Conservation (phyloP, 306 rosid genomes). For the Alnus glutinosa region DNA sequence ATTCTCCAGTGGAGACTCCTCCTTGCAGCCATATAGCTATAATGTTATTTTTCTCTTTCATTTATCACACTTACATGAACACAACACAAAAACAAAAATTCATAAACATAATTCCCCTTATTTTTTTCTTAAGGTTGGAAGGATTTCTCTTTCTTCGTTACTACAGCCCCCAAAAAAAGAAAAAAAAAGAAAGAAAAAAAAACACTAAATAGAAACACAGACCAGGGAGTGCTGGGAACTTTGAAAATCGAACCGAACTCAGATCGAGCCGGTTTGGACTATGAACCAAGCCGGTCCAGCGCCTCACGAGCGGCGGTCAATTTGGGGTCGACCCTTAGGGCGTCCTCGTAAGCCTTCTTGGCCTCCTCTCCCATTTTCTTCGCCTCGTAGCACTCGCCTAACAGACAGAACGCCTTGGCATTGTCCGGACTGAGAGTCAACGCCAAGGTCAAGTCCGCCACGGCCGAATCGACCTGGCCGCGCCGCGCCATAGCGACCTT, state of each 20-base stretch:
- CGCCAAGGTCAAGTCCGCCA: constrained; percentile 58
- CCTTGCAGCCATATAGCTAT: too few species aligned
- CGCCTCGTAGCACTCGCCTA: constrained; percentile 75
- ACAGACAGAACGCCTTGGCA: constrained; percentile 50
- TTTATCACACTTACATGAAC: too few species aligned
- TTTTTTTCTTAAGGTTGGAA: too few species aligned
- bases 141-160: too few species aligned
- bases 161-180: too few species aligned
- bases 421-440: constrained; percentile 59
- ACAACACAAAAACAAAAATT: too few species aligned
- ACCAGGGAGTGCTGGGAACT: not conserved
- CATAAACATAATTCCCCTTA: too few species aligned
- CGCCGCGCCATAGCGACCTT: constrained; percentile 48
- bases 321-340: constrained; percentile 53
- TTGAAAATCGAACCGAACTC: not conserved
- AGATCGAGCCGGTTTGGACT: not conserved
- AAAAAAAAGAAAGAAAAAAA: too few species aligned
- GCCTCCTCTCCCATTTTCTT: constrained; percentile 80
- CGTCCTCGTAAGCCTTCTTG: constrained; percentile 66
- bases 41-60: too few species aligned
- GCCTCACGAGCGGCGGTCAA: constrained; percentile 54
- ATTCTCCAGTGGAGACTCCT: too few species aligned
- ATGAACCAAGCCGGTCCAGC: constrained; percentile 49
- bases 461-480: constrained; percentile 54
- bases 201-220: not conserved